Evolutionary conservation across 495 filamentous ascomycete genomes (phyloP).

Genomic region (Neurospora sp.): DNA sequence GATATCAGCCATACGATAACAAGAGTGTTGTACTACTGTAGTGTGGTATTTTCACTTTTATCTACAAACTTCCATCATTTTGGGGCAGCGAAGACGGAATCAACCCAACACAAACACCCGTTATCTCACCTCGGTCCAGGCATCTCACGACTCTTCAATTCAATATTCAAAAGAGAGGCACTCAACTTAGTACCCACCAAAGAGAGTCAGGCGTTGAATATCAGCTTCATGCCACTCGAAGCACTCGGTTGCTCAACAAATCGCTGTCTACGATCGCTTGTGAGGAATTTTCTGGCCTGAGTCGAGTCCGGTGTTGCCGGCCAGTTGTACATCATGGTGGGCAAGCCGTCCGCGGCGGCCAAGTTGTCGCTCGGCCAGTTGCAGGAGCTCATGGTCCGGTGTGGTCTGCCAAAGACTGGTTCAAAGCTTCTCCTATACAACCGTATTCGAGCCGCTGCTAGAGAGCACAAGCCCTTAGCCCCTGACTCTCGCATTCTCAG

Average conservation of each 20-base stretch:
- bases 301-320: neutral
- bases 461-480: constrained; percentile 5
- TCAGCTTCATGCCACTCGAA: neutral
- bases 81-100: neutral
- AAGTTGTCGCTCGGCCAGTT: neutral
- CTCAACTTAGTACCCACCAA: neutral
- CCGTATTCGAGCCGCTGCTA: constrained; percentile 14
- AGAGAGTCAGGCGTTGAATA: neutral
- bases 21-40: neutral
- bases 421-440: constrained; percentile 7
- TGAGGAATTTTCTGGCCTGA: neutral
- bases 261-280: neutral
- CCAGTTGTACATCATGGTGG: neutral
- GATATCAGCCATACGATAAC: neutral
- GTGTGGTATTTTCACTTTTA: neutral
- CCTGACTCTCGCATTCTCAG: constrained; percentile 46
- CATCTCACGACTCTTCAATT: neutral
- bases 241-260: neutral
- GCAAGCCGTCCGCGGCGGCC: neutral
- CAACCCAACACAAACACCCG: neutral
- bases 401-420: constrained; percentile 15
- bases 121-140: neutral
- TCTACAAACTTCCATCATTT: neutral
- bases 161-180: neutral
- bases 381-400: constrained; percentile 1